Evolutionary conservation across 768 basidiomycete genomes (phyloP), one percentile per base, ranked within the genome.

Genomic region (Lactarius vividus): DNA sequence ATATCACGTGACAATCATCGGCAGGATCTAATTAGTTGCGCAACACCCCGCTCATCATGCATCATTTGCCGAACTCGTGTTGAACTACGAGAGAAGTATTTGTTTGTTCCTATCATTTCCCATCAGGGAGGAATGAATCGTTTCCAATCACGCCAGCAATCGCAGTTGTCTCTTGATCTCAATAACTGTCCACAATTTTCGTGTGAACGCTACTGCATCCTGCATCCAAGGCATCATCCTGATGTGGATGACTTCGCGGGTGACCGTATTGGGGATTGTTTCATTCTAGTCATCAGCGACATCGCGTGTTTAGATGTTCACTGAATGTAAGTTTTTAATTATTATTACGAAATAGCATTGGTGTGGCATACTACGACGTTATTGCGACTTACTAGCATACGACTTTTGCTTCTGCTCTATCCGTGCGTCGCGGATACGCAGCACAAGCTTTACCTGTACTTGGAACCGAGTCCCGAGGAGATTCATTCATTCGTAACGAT

Each of bases 41-140:
- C 37, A 37, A 37, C 35, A 37, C 13, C 37, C 44, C 23, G 46
- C 23, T 16, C 13, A 52, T 23, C 11, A 26, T 46, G n/a, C 44
- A n/a, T 15, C 49, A 28, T 52, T 52, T 52, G 49, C 49, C 49
- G 46, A 49, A n/a, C n/a, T 46, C 44, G n/a, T 46, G n/a, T 49
- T 23, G 46, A 23, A 49, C 46, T 49, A n/a, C 11, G 23, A 49
- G n/a, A 49, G 13, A 26, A 7, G 13, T 15, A 49, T 23, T n/a
- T 49, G 44, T 23, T n/a, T 49, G 44, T 46, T 46, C 44, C 20
- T 23, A 49, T 26, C 11, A 13, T 23, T 4, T 13, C 1, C 16
- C 49, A 26, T 52, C 44, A 46, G n/a, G 44, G n/a, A 46, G n/a
- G 9, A 46, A 40, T 40, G 40, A 40, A n/a, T 46, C 8, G n/a